These are phyloP conservation scores for Pyricularia grisea DNA, from an alignment of 2,329 filamentous ascomycete genomes.

Conservation along the genomic window DNA sequence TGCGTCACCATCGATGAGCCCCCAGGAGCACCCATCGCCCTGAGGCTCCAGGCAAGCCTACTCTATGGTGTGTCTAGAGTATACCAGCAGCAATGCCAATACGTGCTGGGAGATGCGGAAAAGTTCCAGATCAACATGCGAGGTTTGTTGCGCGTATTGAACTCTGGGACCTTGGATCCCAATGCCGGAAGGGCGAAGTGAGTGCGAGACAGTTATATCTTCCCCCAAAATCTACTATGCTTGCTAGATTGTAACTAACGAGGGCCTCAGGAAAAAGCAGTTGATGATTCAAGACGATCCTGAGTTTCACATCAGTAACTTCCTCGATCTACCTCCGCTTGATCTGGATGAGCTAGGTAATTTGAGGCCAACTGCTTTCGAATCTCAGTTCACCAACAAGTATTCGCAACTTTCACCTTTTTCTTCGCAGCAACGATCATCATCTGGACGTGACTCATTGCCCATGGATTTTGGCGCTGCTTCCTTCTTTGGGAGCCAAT, in stretches of 20 bases:
- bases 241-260: slow-evolving; percentile 7
- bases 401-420: slow-evolving; percentile 36
- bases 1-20: slow-evolving; percentile 79
- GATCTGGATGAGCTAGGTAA: slow-evolving; percentile 31
- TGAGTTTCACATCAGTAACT: slow-evolving; percentile 56
- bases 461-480: slow-evolving; percentile 9
- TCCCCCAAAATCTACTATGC: too few relatives aligned
- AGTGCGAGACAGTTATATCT: slow-evolving; percentile 14
- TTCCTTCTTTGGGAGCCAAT: slow-evolving; percentile 7
- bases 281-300: slow-evolving; percentile 77
- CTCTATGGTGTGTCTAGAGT: slow-evolving; percentile 81
- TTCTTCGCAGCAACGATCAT: slow-evolving; percentile 20
- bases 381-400: slow-evolving; percentile 27
- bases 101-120: slow-evolving; percentile 74
- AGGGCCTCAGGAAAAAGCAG: slow-evolving; percentile 54
- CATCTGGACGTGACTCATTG: slow-evolving; percentile 10
- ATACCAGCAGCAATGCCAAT: slow-evolving; percentile 78
- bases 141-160: slow-evolving; percentile 49
- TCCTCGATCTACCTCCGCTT: slow-evolving; percentile 47
- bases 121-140: slow-evolving; percentile 66
- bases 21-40: slow-evolving; percentile 71
- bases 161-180: slow-evolving; percentile 54
- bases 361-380: slow-evolving; percentile 17
- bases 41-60: slow-evolving; percentile 82
- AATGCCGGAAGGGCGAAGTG: slow-evolving; percentile 66